phyloP scores from a whole-genome alignment of 768 basidiomycete genomes.

The Mycena chlorophos region DNA sequence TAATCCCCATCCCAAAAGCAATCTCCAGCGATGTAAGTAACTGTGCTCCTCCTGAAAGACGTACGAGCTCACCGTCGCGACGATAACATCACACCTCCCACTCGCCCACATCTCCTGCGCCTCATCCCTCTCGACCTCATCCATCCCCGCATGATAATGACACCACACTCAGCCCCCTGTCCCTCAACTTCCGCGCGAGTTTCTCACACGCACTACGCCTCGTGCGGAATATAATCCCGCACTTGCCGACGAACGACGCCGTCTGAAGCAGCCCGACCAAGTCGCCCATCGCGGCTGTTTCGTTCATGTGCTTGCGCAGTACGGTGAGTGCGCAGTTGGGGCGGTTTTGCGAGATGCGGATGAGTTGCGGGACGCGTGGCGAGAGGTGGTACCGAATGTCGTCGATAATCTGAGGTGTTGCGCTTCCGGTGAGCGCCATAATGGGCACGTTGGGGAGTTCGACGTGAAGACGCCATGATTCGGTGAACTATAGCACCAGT shows the following conservation, averaged over 20 bases:
- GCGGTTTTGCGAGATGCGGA: neutral
- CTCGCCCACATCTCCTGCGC: neutral
- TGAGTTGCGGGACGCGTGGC: too few relatives aligned
- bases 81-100: neutral
- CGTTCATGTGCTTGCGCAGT: neutral
- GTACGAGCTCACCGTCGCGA: neutral
- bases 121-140: neutral
- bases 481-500: neutral
- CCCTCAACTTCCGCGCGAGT: neutral
- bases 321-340: neutral
- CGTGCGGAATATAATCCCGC: neutral
- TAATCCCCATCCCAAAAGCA: neutral
- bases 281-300: neutral
- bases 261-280: neutral
- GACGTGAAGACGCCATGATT: neutral
- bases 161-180: neutral
- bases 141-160: neutral
- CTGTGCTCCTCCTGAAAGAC: neutral
- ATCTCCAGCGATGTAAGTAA: neutral
- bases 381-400: neutral
- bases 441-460: neutral
- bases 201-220: neutral
- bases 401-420: neutral
- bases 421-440: neutral
- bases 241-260: neutral